Conservation (phyloP, 2,329 filamentous ascomycete genomes). For the Pseudogymnoascus sp. region DNA sequence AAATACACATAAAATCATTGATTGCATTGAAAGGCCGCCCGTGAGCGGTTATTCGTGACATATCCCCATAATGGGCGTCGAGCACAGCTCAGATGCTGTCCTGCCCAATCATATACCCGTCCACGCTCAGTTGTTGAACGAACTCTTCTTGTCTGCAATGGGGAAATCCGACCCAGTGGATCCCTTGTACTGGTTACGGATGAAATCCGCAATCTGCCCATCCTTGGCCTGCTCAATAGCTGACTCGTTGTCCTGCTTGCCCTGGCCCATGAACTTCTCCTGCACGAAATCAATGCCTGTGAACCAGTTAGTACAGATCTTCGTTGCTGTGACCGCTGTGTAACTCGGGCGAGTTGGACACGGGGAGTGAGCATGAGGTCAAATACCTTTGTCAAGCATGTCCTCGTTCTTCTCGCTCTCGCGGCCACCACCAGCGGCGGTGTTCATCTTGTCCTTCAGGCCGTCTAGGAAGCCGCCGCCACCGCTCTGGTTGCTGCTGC, state of each 20-base stretch:
- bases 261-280: conserved; percentile 62
- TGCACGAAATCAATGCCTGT: conserved; percentile 70
- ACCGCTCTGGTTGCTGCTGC: conserved; percentile 28
- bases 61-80: not conserved
- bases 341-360: not conserved
- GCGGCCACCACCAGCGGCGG: conserved; percentile 60
- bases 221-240: conserved; percentile 79
- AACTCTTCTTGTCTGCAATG: conserved; percentile 56
- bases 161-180: conserved; percentile 61
- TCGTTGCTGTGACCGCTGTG: not conserved
- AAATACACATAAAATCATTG: not conserved
- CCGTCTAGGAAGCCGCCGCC: conserved; percentile 45
- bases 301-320: conserved; percentile 13
- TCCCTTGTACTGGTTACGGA: conserved; percentile 63
- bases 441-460: conserved; percentile 63
- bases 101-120: not conserved
- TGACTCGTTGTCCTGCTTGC: conserved; percentile 61
- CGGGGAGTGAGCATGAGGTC: conserved; percentile 12
- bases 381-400: conserved; percentile 66
- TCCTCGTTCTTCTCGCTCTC: conserved; percentile 78
- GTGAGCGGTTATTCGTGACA: not conserved
- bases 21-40: not conserved
- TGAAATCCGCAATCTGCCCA: conserved; percentile 65
- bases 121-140: conserved; percentile 19
- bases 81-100: not conserved